A percentile compares a stretch with the other conserved stretches of the same genome.
Conservation (phyloP, 139 green algal genomes). For the Haematococcus lacustris region DNA sequence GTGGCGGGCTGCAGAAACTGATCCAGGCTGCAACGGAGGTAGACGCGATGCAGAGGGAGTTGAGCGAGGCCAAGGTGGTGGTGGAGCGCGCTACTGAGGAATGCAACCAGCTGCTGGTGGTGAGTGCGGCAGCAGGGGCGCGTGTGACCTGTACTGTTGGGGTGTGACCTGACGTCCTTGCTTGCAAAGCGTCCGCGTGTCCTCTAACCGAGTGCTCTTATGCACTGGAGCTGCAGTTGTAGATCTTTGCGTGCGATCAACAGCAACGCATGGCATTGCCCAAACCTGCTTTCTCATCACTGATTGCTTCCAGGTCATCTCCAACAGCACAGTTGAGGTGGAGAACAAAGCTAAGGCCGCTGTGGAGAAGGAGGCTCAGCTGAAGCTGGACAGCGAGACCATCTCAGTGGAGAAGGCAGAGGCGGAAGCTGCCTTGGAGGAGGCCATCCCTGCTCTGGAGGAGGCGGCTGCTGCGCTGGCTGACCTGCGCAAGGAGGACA, state of each 20-base stretch:
- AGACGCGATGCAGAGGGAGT: conserved; percentile 72
- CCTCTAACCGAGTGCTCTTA: too few species aligned
- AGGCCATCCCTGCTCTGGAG: conserved; percentile 79
- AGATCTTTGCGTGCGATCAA: too few species aligned
- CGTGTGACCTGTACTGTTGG: too few species aligned
- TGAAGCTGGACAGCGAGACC: conserved; percentile 52
- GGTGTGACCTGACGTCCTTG: too few species aligned
- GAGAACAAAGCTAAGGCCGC: conserved; percentile 67
- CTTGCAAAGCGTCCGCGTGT: too few species aligned
- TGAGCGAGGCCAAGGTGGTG: conserved; percentile 72
- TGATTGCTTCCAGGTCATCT: conserved; percentile 38
- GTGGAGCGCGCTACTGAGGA: conserved; percentile 76
- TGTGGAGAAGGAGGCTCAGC: conserved; percentile 63
- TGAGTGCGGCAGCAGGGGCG: too few species aligned
- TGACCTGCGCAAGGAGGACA: conserved; percentile 83
- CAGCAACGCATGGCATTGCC: too few species aligned
- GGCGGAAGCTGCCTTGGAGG: conserved; percentile 72
- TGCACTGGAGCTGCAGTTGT: too few species aligned
- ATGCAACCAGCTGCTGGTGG: conserved; percentile 71
- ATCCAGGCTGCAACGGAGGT: conserved; percentile 77
- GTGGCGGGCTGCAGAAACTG: conserved; percentile 75
- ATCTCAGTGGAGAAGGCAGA: conserved; percentile 73
- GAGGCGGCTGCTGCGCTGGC: conserved; percentile 74
- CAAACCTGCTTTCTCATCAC: too few species aligned
- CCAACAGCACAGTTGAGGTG: conserved; percentile 61